These are phyloP conservation scores for Begonia loranthoides DNA, from an alignment of 306 rosid genomes.

Conservation along the genomic window DNA sequence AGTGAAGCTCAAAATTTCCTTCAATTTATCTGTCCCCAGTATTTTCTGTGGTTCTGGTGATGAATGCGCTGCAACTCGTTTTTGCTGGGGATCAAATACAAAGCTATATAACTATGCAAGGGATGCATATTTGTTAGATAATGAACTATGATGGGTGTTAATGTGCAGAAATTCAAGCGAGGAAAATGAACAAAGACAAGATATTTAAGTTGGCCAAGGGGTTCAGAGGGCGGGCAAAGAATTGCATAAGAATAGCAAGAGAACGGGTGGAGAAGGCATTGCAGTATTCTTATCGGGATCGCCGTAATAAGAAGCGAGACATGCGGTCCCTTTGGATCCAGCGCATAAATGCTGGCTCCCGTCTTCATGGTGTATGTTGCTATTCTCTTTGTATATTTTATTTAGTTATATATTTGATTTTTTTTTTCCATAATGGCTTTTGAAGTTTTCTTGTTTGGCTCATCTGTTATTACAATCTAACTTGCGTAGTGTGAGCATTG, in stretches of 20 bases:
- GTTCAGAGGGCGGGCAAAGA: constrained; percentile 93
- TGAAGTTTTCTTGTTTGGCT: background rate
- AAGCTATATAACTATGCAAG: no score
- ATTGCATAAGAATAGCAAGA: constrained; percentile 89
- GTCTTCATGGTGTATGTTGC: constrained; percentile 62
- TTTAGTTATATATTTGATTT: constrained; percentile 1
- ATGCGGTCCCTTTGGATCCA: constrained; percentile 97
- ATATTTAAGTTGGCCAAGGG: constrained; percentile 90
- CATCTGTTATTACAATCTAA: background rate
- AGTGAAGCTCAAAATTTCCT: no score
- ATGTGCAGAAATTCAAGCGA: constrained; percentile 12
- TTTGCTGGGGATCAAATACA: no score
- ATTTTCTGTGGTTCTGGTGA: no score
- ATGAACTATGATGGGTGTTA: constrained; percentile 3
- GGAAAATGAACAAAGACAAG: constrained; percentile 66
- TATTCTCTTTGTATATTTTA: constrained; percentile 1
- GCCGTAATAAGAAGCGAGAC: constrained; percentile 92
- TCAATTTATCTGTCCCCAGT: no score
- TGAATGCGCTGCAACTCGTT: no score
- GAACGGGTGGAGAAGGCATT: constrained; percentile 98
- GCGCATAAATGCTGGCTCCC: constrained; percentile 90
- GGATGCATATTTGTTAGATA: no score
- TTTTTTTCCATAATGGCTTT: background rate
- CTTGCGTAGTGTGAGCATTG: no score
- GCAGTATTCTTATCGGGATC: constrained; percentile 93